Evolutionary conservation across 2,329 filamentous ascomycete genomes (phyloP).

Genomic region (Macroventuria anomochaeta): DNA sequence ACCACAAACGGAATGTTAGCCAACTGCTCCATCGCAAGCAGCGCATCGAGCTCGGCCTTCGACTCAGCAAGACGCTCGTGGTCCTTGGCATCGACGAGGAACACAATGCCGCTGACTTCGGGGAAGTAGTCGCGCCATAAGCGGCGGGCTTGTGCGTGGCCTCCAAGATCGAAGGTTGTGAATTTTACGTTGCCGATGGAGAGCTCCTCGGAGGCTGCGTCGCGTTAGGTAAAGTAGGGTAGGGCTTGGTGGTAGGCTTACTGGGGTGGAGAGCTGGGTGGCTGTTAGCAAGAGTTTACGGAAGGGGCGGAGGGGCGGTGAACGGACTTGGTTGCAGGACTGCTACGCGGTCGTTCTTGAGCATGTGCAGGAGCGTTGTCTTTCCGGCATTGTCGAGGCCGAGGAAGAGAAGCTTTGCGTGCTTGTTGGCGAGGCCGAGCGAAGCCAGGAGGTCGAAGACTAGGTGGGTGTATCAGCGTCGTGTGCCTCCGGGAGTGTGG

Average conservation of each 20-base stretch:
- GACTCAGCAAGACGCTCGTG: conserved; percentile 91
- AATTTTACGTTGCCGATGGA: conserved; percentile 70
- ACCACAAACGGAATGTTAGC: conserved; percentile 93
- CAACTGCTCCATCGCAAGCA: conserved; percentile 94
- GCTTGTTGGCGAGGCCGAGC: conserved; percentile 88
- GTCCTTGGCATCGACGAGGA: conserved; percentile 96
- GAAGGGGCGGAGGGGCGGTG: background rate
- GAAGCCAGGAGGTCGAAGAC: conserved; percentile 88
- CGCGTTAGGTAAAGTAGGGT: background rate
- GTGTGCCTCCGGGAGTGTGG: conserved; percentile 5
- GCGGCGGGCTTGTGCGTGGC: conserved; percentile 45
- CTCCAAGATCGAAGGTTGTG: conserved; percentile 78
- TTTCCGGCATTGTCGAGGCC: conserved; percentile 93
- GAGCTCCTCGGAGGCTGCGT: conserved; percentile 68
- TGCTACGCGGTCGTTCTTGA: conserved; percentile 87
- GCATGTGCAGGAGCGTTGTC: conserved; percentile 88
- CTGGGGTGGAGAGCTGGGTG: conserved; percentile 75
- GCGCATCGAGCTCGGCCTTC: conserved; percentile 91
- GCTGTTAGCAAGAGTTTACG: conserved; percentile 9
- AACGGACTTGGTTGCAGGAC: conserved; percentile 69
- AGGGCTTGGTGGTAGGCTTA: conserved; percentile 57
- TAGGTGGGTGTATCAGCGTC: conserved; percentile 45
- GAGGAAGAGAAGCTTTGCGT: conserved; percentile 72
- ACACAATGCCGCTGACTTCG: conserved; percentile 75
- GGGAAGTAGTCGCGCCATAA: conserved; percentile 49